Conservation (phyloP, 2,329 filamentous ascomycete species). For the Pseudocercospora musae region DNA sequence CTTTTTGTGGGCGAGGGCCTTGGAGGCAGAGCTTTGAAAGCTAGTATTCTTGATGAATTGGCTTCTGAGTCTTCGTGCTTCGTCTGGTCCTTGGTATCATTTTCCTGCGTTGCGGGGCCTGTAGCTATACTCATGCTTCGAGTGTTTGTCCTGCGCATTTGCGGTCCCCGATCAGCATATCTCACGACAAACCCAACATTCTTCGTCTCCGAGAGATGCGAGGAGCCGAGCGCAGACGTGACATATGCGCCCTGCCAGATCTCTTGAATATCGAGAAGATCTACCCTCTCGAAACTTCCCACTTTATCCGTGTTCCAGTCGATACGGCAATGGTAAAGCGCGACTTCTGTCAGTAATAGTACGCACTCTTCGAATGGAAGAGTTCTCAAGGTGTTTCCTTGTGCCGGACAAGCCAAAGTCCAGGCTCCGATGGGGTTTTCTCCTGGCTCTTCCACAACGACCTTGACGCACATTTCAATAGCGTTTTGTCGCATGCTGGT, state of each 20-base stretch:
- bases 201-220: constrained; percentile 70
- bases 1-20: constrained; percentile 38
- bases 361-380: constrained; percentile 85
- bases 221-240: constrained; percentile 75
- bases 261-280: constrained; percentile 67
- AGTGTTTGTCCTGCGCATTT: constrained; percentile 79
- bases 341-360: constrained; percentile 77
- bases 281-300: constrained; percentile 81
- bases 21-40: constrained; percentile 56
- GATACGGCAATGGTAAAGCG: constrained; percentile 84
- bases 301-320: constrained; percentile 97
- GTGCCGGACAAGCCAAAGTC: constrained; percentile 76
- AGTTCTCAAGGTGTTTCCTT: constrained; percentile 63
- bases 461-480: constrained; percentile 81
- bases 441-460: constrained; percentile 73
- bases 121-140: constrained; percentile 64
- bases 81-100: constrained; percentile 11
- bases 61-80: constrained; percentile 20
- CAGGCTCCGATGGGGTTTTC: constrained; percentile 88
- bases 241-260: constrained; percentile 85
- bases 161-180: constrained; percentile 65
- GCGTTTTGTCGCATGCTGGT: constrained; percentile 80
- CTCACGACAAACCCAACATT: constrained; percentile 82
- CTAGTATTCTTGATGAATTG: constrained; percentile 41
- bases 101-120: constrained; percentile 39